Percentiles rank a stretch among this genome's conserved stretches.
phyloP scores from a whole-genome alignment of 208 protist genomes.

The Trypanosoma scelopori region DNA sequence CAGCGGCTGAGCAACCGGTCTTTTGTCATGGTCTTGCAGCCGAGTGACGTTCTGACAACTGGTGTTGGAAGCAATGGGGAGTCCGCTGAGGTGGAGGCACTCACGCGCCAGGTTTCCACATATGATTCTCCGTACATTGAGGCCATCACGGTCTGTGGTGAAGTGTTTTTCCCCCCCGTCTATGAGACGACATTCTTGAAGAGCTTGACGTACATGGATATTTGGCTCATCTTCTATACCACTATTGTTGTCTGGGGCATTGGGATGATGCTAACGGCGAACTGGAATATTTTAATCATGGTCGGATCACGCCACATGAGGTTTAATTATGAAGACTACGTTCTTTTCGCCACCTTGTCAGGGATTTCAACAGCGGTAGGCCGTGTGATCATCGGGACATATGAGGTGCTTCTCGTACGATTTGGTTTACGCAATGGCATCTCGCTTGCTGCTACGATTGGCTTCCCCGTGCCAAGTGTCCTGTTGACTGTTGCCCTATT shows the following conservation, averaged over 20 bases:
- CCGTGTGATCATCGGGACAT: constrained; percentile 43
- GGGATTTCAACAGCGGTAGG: constrained; percentile 43
- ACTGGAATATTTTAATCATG: constrained; percentile 55
- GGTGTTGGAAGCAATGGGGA: not conserved
- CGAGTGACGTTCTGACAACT: not conserved
- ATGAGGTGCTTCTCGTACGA: constrained; percentile 21
- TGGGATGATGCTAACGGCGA: constrained; percentile 45
- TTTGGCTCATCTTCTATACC: constrained; percentile 51
- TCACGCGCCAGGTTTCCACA: constrained; percentile 23
- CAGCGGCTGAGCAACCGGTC: constrained; percentile 8
- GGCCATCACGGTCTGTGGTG: constrained; percentile 47
- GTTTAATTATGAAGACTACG: constrained; percentile 47
- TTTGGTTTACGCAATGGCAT: not conserved
- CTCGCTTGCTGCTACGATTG: constrained; percentile 4
- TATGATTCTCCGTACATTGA: constrained; percentile 43
- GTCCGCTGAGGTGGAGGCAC: not conserved
- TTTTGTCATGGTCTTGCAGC: not conserved
- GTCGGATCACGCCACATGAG: constrained; percentile 24
- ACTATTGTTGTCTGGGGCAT: constrained; percentile 53
- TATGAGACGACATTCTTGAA: constrained; percentile 48
- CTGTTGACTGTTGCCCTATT: constrained; percentile 35
- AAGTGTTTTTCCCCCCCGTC: constrained; percentile 54
- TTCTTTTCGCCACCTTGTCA: constrained; percentile 49
- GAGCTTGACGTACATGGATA: constrained; percentile 50
- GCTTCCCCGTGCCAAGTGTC: constrained; percentile 21